phyloP scores from a whole-genome alignment of 345 rosid species.

The Eucalyptus regnans region DNA sequence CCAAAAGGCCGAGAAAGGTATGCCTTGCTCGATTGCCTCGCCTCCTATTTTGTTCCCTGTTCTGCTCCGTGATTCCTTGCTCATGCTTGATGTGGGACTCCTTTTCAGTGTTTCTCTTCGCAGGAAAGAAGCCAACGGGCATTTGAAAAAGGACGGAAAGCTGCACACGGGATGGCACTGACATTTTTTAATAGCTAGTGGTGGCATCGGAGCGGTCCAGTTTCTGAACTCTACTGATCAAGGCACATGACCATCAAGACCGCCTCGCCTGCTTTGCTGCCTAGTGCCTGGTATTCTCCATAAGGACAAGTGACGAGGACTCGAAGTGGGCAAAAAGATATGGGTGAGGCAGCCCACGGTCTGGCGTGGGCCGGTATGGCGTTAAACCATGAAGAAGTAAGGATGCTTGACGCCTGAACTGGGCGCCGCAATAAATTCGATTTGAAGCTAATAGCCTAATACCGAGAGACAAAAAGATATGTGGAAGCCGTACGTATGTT shows the following conservation, averaged over 20 bases:
- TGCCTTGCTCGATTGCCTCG: neutral
- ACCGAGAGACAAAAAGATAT: neutral
- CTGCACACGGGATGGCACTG: too few species aligned
- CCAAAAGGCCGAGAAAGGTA: slow-evolving; percentile 63
- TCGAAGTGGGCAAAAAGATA: neutral
- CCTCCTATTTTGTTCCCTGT: neutral
- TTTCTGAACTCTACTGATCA: too few species aligned
- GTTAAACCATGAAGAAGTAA: neutral
- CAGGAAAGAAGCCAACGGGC: neutral
- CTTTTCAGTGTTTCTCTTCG: neutral
- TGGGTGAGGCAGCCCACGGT: neutral
- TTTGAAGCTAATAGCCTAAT: neutral
- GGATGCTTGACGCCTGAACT: neutral
- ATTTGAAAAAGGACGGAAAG: too few species aligned
- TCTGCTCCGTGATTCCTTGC: neutral
- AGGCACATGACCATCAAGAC: too few species aligned
- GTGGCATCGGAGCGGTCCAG: too few species aligned
- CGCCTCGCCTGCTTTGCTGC: too few species aligned
- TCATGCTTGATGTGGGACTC: neutral
- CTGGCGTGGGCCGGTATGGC: neutral
- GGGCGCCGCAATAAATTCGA: neutral
- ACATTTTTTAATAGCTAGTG: too few species aligned
- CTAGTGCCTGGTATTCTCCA: neutral
- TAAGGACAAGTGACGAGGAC: neutral
- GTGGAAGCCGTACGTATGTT: too few species aligned